Evolutionary conservation across 2,329 filamentous ascomycete genomes (phyloP), one percentile per base, ranked within the genome.

Genomic region (Alternaria triticimaculans): DNA sequence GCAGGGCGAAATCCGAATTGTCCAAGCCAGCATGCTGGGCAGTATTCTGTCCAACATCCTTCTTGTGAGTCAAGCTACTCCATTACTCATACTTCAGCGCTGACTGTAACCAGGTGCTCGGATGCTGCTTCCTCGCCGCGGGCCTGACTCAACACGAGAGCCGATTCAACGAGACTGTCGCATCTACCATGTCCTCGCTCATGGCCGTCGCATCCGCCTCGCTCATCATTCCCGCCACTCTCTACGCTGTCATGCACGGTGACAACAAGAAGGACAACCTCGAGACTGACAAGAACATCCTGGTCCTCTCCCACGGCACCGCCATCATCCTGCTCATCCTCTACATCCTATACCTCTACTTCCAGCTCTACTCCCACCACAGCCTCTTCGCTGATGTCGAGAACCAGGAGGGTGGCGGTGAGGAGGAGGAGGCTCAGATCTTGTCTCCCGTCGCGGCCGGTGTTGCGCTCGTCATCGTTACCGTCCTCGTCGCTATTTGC

Each of bases 11-110:
- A 96, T 97, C 76, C 90, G 95, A 73, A 94, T 98, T 69, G 95
- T 98, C n/a, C 96, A 98, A 82, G 92, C 95, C 20, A 97, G 93
- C 68, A 98, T 98, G 94, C 89, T 98, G 33, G 95, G 96, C 51
- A 96, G 92, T 75, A 97, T 98, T 72, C 85, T 98, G 43, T 97
- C 95, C 69, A 98, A 98, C 81, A 90, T 97, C 68, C 87, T 98
- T 8, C 88, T 98, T 21, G 95, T 79, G 68, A 71, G 75, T 73
- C 54, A 4, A 26, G 30, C 33, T 21, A 87, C 21, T 7, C 28
- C 7, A 45, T 14, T 23, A 21, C 56, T 23, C 18, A 21, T 28
- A 43, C 12, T 15, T 43, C 55, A 20, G 9, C 25, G 82, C 93
- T 64, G 63, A 84, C 85, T 66, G 88, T 89, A 54, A 21, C 37